These are phyloP conservation scores for Anthracocystis panici-leucophaei DNA, from an alignment of 1,284 basidiomycete genomes.

Conservation along the genomic window DNA sequence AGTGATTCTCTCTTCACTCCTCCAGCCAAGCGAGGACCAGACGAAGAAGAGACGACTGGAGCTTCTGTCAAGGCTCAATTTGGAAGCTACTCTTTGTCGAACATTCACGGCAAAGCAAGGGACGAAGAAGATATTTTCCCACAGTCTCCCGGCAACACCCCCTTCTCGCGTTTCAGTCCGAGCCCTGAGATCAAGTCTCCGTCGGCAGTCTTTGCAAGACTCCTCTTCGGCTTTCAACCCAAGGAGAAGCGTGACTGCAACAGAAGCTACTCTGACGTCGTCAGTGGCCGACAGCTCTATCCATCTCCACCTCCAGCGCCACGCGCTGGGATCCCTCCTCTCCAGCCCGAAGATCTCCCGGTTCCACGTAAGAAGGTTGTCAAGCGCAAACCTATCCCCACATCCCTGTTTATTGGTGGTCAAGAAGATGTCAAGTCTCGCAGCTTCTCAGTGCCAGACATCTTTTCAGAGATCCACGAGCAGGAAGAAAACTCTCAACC, in stretches of 20 bases:
- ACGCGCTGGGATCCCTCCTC: background rate
- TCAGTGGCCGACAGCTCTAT: background rate
- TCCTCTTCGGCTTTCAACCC: slow-evolving; percentile 3
- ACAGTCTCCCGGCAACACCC: slow-evolving; percentile 14
- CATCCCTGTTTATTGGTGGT: slow-evolving; percentile 11
- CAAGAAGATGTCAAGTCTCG: background rate
- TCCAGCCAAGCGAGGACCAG: background rate
- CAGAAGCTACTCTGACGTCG: slow-evolving; percentile 2
- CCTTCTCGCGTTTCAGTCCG: slow-evolving; percentile 6
- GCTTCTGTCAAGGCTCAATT: slow-evolving; percentile 5
- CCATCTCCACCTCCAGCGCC: slow-evolving; percentile 5
- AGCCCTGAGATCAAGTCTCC: slow-evolving; percentile 1
- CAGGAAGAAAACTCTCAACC: background rate
- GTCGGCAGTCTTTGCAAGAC: background rate
- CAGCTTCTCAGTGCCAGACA: slow-evolving; percentile 13
- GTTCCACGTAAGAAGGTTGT: slow-evolving; percentile 4
- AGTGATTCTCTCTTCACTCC: background rate
- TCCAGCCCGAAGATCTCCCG: background rate
- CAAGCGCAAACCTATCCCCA: slow-evolving; percentile 29
- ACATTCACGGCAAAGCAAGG: background rate
- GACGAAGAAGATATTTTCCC: slow-evolving; percentile 9
- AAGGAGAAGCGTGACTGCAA: background rate
- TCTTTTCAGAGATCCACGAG: background rate
- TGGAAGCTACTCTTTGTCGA: background rate
- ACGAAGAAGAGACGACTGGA: background rate